A percentile compares a stretch with the other conserved stretches of the same genome.
Evolutionary conservation across 345 rosid genomes (phyloP).

Genomic region (Salix viminalis): DNA sequence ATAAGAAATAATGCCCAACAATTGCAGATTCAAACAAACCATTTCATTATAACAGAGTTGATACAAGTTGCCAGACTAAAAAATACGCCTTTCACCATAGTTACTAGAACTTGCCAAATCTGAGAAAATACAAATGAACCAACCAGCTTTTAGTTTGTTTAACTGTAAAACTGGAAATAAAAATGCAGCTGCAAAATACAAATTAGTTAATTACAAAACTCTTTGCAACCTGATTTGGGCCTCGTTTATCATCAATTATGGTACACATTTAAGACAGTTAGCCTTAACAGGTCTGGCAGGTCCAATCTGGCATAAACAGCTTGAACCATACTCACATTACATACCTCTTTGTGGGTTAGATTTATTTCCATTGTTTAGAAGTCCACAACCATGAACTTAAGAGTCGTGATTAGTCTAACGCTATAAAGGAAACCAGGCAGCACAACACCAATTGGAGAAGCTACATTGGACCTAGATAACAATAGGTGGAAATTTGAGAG

Average conservation of each 20-base stretch:
- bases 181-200: background rate
- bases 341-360: background rate
- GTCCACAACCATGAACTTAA: background rate
- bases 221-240: background rate
- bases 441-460: background rate
- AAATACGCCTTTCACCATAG: background rate
- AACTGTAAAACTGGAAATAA: background rate
- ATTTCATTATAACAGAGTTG: background rate
- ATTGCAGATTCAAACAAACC: background rate
- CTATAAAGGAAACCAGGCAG: background rate
- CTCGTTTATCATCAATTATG: background rate
- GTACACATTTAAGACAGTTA: background rate
- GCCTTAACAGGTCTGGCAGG: background rate
- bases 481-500: background rate
- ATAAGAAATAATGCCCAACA: constrained; percentile 3
- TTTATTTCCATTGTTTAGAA: background rate
- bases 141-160: background rate
- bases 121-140: background rate
- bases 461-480: background rate
- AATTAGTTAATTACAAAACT: background rate
- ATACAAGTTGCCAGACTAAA: background rate
- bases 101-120: background rate
- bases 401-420: background rate
- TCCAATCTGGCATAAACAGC: background rate
- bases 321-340: background rate